Evolutionary conservation across 192 early-diverging fungal species (phyloP).

Genomic region (Gaertneriomyces sp.): DNA sequence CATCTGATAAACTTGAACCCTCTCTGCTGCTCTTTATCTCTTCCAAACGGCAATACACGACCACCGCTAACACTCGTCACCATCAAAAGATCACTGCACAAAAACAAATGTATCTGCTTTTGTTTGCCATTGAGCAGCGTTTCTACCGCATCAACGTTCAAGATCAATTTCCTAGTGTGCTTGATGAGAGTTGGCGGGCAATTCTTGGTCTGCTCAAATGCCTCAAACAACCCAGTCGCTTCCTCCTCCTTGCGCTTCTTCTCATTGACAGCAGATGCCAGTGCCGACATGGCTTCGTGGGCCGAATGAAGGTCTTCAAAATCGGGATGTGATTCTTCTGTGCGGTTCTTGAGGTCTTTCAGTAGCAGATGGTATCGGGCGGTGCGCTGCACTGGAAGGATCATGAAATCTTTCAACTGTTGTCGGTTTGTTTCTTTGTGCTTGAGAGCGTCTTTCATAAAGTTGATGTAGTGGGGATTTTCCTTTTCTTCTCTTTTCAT

Average conservation of each 20-base stretch:
- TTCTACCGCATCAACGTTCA: constrained; percentile 45
- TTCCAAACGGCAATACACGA: constrained; percentile 14
- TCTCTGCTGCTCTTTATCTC: constrained; percentile 15
- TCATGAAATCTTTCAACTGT: constrained; percentile 33
- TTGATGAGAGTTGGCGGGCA: constrained; percentile 51
- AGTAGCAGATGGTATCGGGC: constrained; percentile 45
- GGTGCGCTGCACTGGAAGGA: constrained; percentile 45
- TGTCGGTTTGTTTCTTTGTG: constrained; percentile 26
- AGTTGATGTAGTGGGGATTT: constrained; percentile 33
- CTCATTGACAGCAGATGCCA: constrained; percentile 51
- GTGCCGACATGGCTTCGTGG: constrained; percentile 36
- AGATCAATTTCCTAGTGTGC: constrained; percentile 41
- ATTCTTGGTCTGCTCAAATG: constrained; percentile 48
- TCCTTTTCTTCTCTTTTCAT: constrained; percentile 39
- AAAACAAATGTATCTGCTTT: constrained; percentile 31
- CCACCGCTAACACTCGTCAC: constrained; percentile 29
- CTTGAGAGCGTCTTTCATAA: constrained; percentile 36
- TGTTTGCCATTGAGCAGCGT: constrained; percentile 3
- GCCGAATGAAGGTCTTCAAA: constrained; percentile 35
- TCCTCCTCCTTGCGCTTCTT: constrained; percentile 52
- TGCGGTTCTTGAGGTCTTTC: constrained; percentile 47
- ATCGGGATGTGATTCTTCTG: constrained; percentile 50
- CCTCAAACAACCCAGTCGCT: constrained; percentile 47
- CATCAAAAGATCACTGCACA: constrained; percentile 52
- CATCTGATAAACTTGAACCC: constrained; percentile 43